A percentile compares a stretch with the other conserved stretches of the same genome.
Evolutionary conservation across 331 rosid species (phyloP).

Genomic region (Malus hybrid): DNA sequence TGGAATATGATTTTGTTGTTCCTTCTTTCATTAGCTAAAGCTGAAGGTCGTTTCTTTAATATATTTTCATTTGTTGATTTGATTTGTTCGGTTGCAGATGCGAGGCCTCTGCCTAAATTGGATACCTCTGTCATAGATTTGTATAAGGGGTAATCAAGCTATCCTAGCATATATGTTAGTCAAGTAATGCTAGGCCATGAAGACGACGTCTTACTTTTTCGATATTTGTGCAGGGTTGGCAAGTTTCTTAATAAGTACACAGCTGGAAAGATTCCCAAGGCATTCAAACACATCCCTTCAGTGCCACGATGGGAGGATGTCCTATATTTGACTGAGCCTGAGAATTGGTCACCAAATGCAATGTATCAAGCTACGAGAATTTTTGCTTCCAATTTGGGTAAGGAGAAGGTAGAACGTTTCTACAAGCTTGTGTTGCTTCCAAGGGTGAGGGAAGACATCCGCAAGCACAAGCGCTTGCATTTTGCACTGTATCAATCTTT

Average conservation of each 20-base stretch:
- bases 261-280: conserved; percentile 66
- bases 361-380: conserved; percentile 77
- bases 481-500: conserved; percentile 68
- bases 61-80: background rate
- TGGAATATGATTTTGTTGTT: background rate
- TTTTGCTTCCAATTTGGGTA: conserved; percentile 69
- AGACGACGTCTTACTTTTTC: background rate
- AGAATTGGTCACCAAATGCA: conserved; percentile 90
- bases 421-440: conserved; percentile 86
- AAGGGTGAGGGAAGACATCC: conserved; percentile 69
- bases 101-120: conserved; percentile 57
- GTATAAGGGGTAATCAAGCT: conserved; percentile 54
- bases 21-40: background rate
- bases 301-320: conserved; percentile 66
- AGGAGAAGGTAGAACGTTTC: conserved; percentile 66
- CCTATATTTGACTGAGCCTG: conserved; percentile 71
- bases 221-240: conserved; percentile 45
- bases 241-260: conserved; percentile 56
- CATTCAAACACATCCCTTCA: conserved; percentile 68
- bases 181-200: background rate
- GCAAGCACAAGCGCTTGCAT: conserved; percentile 64
- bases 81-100: conserved; percentile 35
- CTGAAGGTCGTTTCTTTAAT: background rate
- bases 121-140: conserved; percentile 52
- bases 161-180: background rate